These are phyloP conservation scores for Dalbergia cochinchinensis DNA, from an alignment of 306 rosid species.

Conservation along the genomic window DNA sequence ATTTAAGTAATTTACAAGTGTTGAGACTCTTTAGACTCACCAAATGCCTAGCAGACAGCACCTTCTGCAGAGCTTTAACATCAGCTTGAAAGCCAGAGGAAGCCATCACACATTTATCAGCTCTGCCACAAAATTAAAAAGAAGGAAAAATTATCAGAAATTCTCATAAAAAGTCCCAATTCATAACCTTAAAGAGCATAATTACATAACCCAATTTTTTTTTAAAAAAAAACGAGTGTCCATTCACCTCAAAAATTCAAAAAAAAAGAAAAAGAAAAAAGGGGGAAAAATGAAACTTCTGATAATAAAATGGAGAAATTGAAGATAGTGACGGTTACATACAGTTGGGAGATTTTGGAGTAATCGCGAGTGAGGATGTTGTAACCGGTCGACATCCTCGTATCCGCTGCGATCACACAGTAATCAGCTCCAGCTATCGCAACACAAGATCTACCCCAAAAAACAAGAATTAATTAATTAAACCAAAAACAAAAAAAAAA, in stretches of 20 bases:
- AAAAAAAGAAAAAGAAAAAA: neutral
- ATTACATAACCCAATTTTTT: neutral
- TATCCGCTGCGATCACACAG: slow-evolving; percentile 93
- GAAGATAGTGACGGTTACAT: neutral
- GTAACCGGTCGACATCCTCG: slow-evolving; percentile 95
- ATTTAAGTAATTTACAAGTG: neutral
- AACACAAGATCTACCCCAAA: slow-evolving; percentile 73
- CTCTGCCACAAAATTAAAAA: slow-evolving; percentile 57
- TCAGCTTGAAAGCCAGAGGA: slow-evolving; percentile 99
- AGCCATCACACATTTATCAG: slow-evolving; percentile 81
- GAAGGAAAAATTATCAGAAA: neutral
- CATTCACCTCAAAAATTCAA: neutral
- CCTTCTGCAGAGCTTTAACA: slow-evolving; percentile 93
- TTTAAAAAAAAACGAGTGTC: neutral
- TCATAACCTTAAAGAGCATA: slow-evolving; percentile 30
- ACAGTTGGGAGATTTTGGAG: slow-evolving; percentile 88
- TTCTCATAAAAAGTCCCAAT: neutral
- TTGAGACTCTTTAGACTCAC: slow-evolving; percentile 57
- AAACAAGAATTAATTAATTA: neutral
- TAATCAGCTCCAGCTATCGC: slow-evolving; percentile 97
- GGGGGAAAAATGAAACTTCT: too few species aligned
- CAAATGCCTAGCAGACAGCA: slow-evolving; percentile 81
- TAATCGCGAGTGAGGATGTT: slow-evolving; percentile 92
- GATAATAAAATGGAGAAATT: neutral
- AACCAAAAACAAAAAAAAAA: neutral